phyloP scores from a whole-genome alignment of 495 filamentous ascomycete genomes.

The Penicillium pulvis region DNA sequence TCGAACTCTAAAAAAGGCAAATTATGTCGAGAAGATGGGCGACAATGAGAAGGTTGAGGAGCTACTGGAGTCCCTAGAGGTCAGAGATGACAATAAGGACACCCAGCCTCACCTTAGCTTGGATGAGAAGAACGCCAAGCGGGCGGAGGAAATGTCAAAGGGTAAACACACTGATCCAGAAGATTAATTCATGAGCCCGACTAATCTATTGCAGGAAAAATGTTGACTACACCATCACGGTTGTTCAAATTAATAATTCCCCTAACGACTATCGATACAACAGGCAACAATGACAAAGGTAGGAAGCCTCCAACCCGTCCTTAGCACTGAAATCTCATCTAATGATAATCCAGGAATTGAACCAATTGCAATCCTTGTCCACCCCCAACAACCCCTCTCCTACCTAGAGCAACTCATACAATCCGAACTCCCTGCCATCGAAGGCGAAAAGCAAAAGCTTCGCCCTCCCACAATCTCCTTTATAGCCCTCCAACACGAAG shows the following conservation, averaged over 20 bases:
- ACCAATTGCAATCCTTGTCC: slow-evolving; percentile 83
- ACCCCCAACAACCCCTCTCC: slow-evolving; percentile 90
- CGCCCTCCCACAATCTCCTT: slow-evolving; percentile 78
- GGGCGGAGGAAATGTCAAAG: slow-evolving; percentile 61
- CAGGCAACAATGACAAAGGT: slow-evolving; percentile 50
- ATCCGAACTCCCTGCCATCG: slow-evolving; percentile 78
- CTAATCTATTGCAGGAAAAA: slow-evolving; percentile 62
- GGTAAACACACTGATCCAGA: slow-evolving; percentile 41
- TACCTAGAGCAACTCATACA: slow-evolving; percentile 92
- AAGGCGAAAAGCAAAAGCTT: slow-evolving; percentile 54
- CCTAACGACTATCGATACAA: slow-evolving; percentile 61
- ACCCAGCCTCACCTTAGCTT: slow-evolving; percentile 15
- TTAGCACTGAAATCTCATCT: not conserved
- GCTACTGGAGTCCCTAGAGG: slow-evolving; percentile 22
- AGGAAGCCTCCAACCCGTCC: slow-evolving; percentile 24
- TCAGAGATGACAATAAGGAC: slow-evolving; percentile 14
- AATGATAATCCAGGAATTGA: slow-evolving; percentile 56
- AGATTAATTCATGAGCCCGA: not conserved
- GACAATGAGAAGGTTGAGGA: slow-evolving; percentile 28
- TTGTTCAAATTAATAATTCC: slow-evolving; percentile 89
- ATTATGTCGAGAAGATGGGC: slow-evolving; percentile 20
- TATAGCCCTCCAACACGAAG: slow-evolving; percentile 70
- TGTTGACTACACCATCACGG: slow-evolving; percentile 86
- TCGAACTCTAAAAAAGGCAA: slow-evolving; percentile 22
- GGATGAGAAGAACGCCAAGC: slow-evolving; percentile 33